Evolutionary conservation across 805 yeast genomes (phyloP).

Genomic region (Suhomyces canberraensis): DNA sequence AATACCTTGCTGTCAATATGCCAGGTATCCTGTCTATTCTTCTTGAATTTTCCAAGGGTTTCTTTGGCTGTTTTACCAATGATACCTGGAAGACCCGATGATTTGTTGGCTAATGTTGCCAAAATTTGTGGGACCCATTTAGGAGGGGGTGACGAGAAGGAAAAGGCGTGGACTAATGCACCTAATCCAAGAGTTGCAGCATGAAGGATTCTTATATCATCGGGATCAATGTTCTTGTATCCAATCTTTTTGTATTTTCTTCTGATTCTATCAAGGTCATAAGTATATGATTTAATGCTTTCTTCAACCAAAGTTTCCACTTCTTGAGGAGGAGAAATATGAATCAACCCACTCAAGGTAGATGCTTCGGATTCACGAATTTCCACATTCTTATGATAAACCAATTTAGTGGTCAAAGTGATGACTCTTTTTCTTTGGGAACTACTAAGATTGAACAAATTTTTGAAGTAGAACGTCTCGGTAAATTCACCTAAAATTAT

Average conservation of each 20-base stretch:
- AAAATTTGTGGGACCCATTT: slow-evolving; percentile 78
- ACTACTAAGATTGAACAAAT: slow-evolving; percentile 51
- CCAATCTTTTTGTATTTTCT: slow-evolving; percentile 38
- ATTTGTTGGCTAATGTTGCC: slow-evolving; percentile 64
- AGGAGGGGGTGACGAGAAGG: slow-evolving; percentile 90
- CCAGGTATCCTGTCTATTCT: slow-evolving; percentile 95
- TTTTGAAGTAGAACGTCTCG: slow-evolving; percentile 68
- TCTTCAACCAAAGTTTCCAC: slow-evolving; percentile 40
- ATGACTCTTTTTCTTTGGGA: slow-evolving; percentile 51
- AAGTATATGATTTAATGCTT: slow-evolving; percentile 30
- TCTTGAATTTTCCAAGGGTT: slow-evolving; percentile 77
- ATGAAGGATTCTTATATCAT: slow-evolving; percentile 55
- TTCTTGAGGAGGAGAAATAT: slow-evolving; percentile 51
- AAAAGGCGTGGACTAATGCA: slow-evolving; percentile 83
- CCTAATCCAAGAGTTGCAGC: slow-evolving; percentile 89
- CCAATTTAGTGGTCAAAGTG: slow-evolving; percentile 46
- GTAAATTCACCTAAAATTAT: slow-evolving; percentile 64
- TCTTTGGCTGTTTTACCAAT: slow-evolving; percentile 84
- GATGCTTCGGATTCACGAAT: slow-evolving; percentile 71
- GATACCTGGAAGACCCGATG: slow-evolving; percentile 69
- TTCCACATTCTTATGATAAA: slow-evolving; percentile 65
- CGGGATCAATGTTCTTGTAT: slow-evolving; percentile 32
- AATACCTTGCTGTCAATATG: slow-evolving; percentile 78
- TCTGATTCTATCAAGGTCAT: slow-evolving; percentile 40
- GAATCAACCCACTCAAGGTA: slow-evolving; percentile 78